Conservation (phyloP, 257 asterid genomes). For the Agastache rugosa region DNA sequence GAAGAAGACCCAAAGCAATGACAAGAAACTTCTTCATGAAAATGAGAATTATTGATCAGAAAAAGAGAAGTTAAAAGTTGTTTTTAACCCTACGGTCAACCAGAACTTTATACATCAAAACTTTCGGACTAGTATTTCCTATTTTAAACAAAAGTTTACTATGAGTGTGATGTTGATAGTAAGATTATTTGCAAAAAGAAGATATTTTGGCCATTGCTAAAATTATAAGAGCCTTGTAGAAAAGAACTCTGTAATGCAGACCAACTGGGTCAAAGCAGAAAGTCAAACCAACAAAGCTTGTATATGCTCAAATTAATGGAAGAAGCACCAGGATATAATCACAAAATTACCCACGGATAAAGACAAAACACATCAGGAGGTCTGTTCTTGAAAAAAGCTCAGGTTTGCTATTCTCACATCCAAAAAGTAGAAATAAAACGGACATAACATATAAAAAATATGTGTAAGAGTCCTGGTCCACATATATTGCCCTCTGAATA, state of each 20-base stretch:
- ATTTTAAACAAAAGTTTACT: background rate
- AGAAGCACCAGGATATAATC: constrained; percentile 12
- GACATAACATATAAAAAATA: background rate
- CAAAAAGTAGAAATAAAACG: background rate
- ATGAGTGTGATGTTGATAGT: constrained; percentile 2
- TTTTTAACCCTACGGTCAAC: too few relatives aligned
- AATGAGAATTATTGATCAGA: constrained; percentile 8
- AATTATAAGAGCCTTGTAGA: too few relatives aligned
- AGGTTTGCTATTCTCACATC: background rate
- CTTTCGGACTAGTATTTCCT: background rate
- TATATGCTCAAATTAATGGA: background rate
- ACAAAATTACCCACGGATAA: background rate
- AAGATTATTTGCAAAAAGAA: constrained; percentile 12
- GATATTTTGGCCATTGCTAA: background rate
- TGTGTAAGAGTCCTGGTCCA: constrained; percentile 11
- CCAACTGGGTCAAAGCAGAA: too few relatives aligned
- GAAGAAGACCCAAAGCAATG: constrained; percentile 13
- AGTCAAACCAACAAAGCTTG: too few relatives aligned
- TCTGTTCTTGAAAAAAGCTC: background rate
- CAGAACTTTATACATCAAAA: background rate
- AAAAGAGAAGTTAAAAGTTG: background rate
- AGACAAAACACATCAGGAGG: constrained; percentile 27
- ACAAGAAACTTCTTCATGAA: constrained; percentile 17
- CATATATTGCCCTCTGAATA: constrained; percentile 1
- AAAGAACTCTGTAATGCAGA: too few relatives aligned